Base-by-base conservation (phyloP, 2,329 filamentous ascomycete genomes). In the Fusarium papillatum region DNA sequence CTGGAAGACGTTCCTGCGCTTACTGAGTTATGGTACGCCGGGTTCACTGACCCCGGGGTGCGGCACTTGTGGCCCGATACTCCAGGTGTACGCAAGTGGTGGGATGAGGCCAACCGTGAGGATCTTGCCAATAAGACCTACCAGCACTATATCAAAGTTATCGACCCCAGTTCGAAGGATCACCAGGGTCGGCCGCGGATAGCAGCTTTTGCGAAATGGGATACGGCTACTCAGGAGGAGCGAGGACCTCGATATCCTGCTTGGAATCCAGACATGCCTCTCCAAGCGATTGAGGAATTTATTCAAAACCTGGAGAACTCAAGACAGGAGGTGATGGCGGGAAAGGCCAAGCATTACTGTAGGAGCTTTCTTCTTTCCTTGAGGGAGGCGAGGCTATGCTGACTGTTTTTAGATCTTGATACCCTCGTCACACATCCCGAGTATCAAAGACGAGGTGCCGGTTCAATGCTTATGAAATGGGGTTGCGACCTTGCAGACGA, bases 341-440 rank as follows among this genome's bases (percentile, higher is more conserved):
- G 29, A 14, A 38, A 41, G 19, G n/a, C 22, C n/a, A 60, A 39
- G 36, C 57, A 60, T n/a, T 60, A 60, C 34, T 60, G 57, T 60
- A 11, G 22, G 57, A 19, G 34, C 8, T 29, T 29, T 22, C 8
- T 29, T n/a, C 16, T 26, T 19, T 19, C 22, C 13, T 3, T 9
- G 2, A 46, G 46, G 14, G 16, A 63, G 14, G 17, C 43, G 16
- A 63, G 14, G 17, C 43, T 7, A 22, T 26, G 16, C 57, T 60
- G 36, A 60, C 36, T 29, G 10, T 64, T 29, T 26, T 29, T 26
- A 60, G 57, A 77, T 50, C 66, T 78, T 7, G 76, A 78, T 36
- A 78, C 73, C 2, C 61, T 76, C 2, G 76, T 69, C 19, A 76
- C 74, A 3, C 76, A 78, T 41, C 76, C 76, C 0, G 69, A 76